These are phyloP conservation scores for Kwoniella sp. DNA, from an alignment of 768 basidiomycete species.

Conservation along the genomic window DNA sequence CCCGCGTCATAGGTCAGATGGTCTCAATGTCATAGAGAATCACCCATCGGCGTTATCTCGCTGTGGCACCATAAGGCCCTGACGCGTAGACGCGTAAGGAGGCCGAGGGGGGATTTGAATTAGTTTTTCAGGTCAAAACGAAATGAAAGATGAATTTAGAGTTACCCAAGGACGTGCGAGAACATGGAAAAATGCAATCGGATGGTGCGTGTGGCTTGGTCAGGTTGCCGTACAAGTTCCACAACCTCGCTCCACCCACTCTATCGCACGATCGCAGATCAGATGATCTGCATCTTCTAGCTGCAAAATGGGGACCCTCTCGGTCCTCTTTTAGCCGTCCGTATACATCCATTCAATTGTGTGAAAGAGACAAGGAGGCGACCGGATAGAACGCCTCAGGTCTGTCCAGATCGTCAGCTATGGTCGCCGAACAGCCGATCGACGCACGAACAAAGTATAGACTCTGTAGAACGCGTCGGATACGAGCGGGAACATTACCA, in stretches of 20 bases:
- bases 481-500: too few species aligned
- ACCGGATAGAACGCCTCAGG: too few species aligned
- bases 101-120: slow-evolving; percentile 6
- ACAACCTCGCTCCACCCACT: not conserved
- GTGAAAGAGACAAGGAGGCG: too few species aligned
- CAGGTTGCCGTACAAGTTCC: not conserved
- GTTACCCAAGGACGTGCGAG: slow-evolving; percentile 5
- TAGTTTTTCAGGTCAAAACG: slow-evolving; percentile 17
- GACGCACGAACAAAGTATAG: not conserved
- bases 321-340: not conserved
- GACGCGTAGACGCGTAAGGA: not conserved
- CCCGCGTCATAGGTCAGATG: not conserved
- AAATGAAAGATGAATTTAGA: not conserved
- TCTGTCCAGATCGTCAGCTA: too few species aligned
- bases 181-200: slow-evolving; percentile 17
- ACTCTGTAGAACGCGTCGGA: too few species aligned
- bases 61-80: slow-evolving; percentile 1
- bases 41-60: not conserved
- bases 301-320: not conserved
- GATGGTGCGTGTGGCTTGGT: slow-evolving; percentile 3
- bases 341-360: too few species aligned
- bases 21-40: not conserved
- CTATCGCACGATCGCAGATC: not conserved
- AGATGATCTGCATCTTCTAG: not conserved
- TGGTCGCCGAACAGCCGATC: too few species aligned